Conservation (phyloP, 2,329 filamentous ascomycete species). For the Fusarium gaditjirri region DNA sequence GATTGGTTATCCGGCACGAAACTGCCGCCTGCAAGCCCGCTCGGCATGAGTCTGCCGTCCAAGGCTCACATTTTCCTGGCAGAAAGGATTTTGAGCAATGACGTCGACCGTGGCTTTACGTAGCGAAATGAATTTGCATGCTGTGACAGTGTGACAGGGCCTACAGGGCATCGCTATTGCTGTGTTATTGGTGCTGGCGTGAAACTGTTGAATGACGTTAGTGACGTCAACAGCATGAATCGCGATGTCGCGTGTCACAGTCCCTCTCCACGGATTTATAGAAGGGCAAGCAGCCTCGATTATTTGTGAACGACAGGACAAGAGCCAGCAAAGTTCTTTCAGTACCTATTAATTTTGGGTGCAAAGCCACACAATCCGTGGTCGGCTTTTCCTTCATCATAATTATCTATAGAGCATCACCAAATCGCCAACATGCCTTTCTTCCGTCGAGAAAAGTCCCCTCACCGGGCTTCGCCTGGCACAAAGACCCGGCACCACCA, state of each 20-base stretch:
- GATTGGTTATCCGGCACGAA: conserved; percentile 33
- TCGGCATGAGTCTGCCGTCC: conserved; percentile 37
- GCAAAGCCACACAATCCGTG: not conserved
- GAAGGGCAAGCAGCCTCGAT: not conserved
- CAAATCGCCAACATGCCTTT: conserved; percentile 25
- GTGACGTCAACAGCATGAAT: conserved; percentile 30
- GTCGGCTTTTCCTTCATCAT: conserved; percentile 2
- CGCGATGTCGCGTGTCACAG: not conserved
- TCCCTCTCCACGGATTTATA: conserved; percentile 24
- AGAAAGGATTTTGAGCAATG: conserved; percentile 11
- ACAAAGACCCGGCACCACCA: conserved; percentile 11
- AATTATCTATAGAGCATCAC: not conserved
- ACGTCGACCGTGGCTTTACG: conserved; percentile 32
- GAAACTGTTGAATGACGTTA: conserved; percentile 8
- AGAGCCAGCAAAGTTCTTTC: conserved; percentile 8
- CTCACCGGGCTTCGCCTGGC: conserved; percentile 8
- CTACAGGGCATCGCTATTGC: not conserved
- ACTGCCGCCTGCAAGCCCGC: conserved; percentile 25
- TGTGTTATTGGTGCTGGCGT: not conserved
- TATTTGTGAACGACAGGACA: not conserved
- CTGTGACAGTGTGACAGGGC: not conserved
- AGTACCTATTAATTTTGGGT: not conserved
- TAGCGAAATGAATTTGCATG: not conserved
- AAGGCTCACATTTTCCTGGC: conserved; percentile 11
- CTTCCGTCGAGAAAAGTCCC: conserved; percentile 30